Percentiles rank a stretch among this genome's conserved stretches.
Evolutionary conservation across 345 rosid species (phyloP).

Genomic region (Lumnitzera littorea): DNA sequence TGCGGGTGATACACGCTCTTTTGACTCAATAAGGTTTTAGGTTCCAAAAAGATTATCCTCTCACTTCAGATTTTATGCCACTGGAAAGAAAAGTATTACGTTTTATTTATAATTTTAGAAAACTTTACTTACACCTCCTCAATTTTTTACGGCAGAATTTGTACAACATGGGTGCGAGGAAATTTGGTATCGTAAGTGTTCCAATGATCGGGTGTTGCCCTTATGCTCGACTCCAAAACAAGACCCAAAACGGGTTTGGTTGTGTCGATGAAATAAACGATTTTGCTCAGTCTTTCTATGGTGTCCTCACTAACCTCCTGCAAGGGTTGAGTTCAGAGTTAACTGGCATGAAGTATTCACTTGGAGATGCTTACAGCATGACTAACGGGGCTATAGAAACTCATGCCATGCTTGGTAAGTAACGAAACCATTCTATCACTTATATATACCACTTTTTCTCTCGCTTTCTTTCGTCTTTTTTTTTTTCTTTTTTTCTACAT

Average conservation of each 20-base stretch:
- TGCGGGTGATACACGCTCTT: too few species aligned
- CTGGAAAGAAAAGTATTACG: too few species aligned
- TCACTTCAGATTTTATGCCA: too few species aligned
- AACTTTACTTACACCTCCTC: not conserved
- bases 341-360: conserved; percentile 7
- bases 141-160: conserved; percentile 15
- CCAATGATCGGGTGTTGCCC: conserved; percentile 42
- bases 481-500: too few species aligned
- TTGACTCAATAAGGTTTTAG: too few species aligned
- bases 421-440: not conserved
- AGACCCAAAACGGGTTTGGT: not conserved
- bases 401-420: conserved; percentile 6
- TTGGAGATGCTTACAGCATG: conserved; percentile 15
- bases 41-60: too few species aligned
- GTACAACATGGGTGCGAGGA: conserved; percentile 32
- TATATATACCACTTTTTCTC: too few species aligned
- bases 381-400: conserved; percentile 8
- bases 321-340: conserved; percentile 8
- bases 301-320: not conserved
- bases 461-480: too few species aligned
- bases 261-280: conserved; percentile 19
- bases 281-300: conserved; percentile 8
- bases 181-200: conserved; percentile 25
- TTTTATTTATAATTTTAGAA: too few species aligned
- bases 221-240: not conserved